These are phyloP conservation scores for Phaffia rhodozyma DNA, from an alignment of 1,284 basidiomycete species.

Conservation along the genomic window DNA sequence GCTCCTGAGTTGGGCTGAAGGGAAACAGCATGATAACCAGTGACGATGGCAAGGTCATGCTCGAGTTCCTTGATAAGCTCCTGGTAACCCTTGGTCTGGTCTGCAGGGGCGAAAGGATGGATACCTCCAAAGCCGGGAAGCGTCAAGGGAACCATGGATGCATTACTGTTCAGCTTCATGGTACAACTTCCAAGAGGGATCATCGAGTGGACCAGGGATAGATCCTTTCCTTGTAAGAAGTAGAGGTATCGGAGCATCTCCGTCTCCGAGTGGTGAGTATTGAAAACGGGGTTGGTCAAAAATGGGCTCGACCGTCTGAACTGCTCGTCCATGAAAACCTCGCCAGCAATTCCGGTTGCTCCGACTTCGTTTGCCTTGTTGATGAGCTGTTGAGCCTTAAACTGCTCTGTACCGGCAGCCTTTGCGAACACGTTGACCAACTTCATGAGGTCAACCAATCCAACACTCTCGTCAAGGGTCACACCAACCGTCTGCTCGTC, in stretches of 20 bases:
- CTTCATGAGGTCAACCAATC: conserved; percentile 56
- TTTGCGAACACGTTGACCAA: conserved; percentile 71
- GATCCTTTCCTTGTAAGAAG: conserved; percentile 85
- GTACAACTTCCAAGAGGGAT: conserved; percentile 92
- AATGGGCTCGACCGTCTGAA: conserved; percentile 51
- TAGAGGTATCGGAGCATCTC: conserved; percentile 96
- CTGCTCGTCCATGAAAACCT: conserved; percentile 18
- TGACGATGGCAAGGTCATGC: conserved; percentile 79
- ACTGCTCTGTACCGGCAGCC: conserved; percentile 30
- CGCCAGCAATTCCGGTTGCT: neutral
- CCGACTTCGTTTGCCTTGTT: conserved; percentile 25
- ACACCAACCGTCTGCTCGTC: conserved; percentile 70
- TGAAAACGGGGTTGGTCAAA: conserved; percentile 82
- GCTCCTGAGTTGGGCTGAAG: conserved; percentile 97
- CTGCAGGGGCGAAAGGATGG: conserved; percentile 83
- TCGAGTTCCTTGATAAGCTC: conserved; percentile 84
- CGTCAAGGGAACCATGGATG: conserved; percentile 90
- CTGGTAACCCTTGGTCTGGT: conserved; percentile 82
- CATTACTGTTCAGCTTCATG: conserved; percentile 95
- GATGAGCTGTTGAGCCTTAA: conserved; percentile 33
- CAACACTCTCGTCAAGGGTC: conserved; percentile 85
- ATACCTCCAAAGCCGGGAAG: conserved; percentile 82
- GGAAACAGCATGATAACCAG: conserved; percentile 87
- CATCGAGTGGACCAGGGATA: conserved; percentile 91
- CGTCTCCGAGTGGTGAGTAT: conserved; percentile 90